phyloP scores from a whole-genome alignment of 495 filamentous ascomycete species.

The Penicillium coffeae region DNA sequence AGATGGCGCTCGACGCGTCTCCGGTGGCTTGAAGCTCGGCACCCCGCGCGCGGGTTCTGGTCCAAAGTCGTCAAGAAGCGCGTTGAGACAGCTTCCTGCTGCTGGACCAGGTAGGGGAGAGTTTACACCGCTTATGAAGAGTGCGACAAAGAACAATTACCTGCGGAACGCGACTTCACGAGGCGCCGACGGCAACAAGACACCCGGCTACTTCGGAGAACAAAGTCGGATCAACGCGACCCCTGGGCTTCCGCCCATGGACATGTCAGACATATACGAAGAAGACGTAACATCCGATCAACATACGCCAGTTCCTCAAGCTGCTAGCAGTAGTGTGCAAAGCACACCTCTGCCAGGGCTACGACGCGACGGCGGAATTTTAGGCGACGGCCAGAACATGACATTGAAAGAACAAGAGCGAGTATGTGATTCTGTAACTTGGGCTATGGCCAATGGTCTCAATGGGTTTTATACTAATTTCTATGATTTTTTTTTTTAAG shows the following conservation, averaged over 20 bases:
- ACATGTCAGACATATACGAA: conserved; percentile 63
- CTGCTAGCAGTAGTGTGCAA: conserved; percentile 69
- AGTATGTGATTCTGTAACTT: conserved; percentile 45
- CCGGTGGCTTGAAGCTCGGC: conserved; percentile 51
- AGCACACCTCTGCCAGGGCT: conserved; percentile 74
- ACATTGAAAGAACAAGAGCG: conserved; percentile 90
- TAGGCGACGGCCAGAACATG: conserved; percentile 74
- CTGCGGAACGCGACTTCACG: conserved; percentile 51
- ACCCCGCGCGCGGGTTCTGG: conserved; percentile 65
- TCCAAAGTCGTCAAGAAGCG: conserved; percentile 35
- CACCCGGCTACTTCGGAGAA: conserved; percentile 63
- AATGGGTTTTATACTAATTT: too few species aligned
- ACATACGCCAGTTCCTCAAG: conserved; percentile 63
- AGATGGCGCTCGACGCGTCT: conserved; percentile 51
- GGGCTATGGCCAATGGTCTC: too few species aligned
- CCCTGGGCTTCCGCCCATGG: conserved; percentile 57
- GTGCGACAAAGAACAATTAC: conserved; percentile 75
- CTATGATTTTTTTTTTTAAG: too few species aligned
- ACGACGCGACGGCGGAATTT: conserved; percentile 54
- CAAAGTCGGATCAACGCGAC: conserved; percentile 59
- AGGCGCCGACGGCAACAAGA: conserved; percentile 56
- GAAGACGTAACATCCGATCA: conserved; percentile 57
- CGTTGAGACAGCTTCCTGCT: conserved; percentile 63
- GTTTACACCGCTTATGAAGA: conserved; percentile 92
- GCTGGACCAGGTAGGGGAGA: conserved; percentile 62